Conservation (phyloP, 495 filamentous ascomycete species). For the Stereocaulon alpinum region DNA sequence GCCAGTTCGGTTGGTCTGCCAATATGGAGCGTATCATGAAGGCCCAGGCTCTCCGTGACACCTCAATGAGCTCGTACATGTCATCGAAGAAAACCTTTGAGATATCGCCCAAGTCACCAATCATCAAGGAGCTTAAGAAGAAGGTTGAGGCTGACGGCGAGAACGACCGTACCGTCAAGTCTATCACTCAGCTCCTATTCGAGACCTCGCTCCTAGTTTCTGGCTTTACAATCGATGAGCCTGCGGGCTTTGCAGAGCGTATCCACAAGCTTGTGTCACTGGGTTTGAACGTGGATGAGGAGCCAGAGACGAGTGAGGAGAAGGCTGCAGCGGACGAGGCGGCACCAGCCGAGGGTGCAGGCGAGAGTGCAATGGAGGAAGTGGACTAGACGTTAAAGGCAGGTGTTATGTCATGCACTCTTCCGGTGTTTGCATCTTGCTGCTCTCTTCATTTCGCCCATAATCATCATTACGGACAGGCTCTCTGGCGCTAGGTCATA, state of each 20-base stretch:
- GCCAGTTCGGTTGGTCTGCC: constrained; percentile 99
- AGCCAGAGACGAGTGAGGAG: constrained; percentile 61
- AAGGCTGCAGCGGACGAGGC: constrained; percentile 50
- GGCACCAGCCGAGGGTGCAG: constrained; percentile 44
- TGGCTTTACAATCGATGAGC: constrained; percentile 99
- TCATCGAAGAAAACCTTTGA: constrained; percentile 99
- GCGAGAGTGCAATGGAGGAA: constrained; percentile 65
- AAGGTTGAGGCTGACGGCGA: constrained; percentile 97
- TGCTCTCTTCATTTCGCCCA: constrained; percentile 10
- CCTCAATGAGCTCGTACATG: constrained; percentile 99
- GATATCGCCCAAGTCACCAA: constrained; percentile 95
- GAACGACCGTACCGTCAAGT: constrained; percentile 97
- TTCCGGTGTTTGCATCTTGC: constrained; percentile 12
- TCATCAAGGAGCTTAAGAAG: constrained; percentile 97
- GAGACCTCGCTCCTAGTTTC: constrained; percentile 98
- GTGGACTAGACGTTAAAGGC: constrained; percentile 47
- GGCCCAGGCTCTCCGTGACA: constrained; percentile 98
- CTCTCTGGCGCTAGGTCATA: neutral
- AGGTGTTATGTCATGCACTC: constrained; percentile 4
- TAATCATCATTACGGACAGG: constrained; percentile 9
- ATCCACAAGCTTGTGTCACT: constrained; percentile 98
- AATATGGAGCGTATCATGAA: constrained; percentile 99
- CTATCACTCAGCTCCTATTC: constrained; percentile 92
- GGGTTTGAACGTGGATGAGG: constrained; percentile 92
- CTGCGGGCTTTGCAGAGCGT: constrained; percentile 91